A percentile compares a stretch with the other conserved stretches of the same genome.
Conservation (phyloP, 2,329 filamentous ascomycete genomes). For the Pestalotiopsis fici region DNA sequence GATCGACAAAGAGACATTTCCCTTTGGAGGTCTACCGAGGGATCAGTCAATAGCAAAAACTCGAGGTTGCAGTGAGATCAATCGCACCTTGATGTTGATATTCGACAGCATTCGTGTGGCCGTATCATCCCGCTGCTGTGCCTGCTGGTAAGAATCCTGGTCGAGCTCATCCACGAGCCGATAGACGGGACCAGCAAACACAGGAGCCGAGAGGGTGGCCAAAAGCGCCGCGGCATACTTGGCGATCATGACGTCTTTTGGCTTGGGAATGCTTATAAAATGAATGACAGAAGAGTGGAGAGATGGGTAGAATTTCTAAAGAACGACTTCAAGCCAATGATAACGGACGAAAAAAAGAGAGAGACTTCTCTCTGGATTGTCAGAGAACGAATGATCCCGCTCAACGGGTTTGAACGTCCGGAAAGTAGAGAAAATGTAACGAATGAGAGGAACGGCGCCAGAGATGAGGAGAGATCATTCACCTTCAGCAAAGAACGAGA, state of each 20-base stretch:
- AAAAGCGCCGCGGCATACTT: conserved; percentile 7
- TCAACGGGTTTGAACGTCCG: conserved; percentile 9
- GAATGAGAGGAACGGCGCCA: conserved; percentile 1
- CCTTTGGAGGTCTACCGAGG: conserved; percentile 36
- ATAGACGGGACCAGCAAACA: conserved; percentile 20
- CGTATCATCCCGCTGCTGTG: conserved; percentile 41
- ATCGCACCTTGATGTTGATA: conserved; percentile 36
- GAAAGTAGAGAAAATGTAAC: not conserved
- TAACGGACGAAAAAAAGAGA: not conserved
- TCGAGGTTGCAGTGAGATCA: not conserved
- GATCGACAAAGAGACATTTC: conserved; percentile 41
- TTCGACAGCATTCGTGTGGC: conserved; percentile 40
- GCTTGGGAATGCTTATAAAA: not conserved
- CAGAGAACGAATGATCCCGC: conserved; percentile 15
- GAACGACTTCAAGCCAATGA: not conserved
- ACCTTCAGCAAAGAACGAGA: not conserved
- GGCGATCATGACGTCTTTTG: conserved; percentile 6
- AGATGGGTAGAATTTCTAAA: not conserved
- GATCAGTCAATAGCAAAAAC: conserved; percentile 5
- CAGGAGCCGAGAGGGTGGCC: conserved; percentile 1
- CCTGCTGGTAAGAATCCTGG: conserved; percentile 39
- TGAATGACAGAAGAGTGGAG: not conserved
- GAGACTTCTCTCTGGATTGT: not conserved
- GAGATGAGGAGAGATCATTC: not conserved
- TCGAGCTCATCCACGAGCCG: conserved; percentile 35